A percentile compares a stretch with the other conserved stretches of the same genome.
These are phyloP conservation scores for Trebouxia sp. DNA, from an alignment of 139 green algal species.

Conservation along the genomic window DNA sequence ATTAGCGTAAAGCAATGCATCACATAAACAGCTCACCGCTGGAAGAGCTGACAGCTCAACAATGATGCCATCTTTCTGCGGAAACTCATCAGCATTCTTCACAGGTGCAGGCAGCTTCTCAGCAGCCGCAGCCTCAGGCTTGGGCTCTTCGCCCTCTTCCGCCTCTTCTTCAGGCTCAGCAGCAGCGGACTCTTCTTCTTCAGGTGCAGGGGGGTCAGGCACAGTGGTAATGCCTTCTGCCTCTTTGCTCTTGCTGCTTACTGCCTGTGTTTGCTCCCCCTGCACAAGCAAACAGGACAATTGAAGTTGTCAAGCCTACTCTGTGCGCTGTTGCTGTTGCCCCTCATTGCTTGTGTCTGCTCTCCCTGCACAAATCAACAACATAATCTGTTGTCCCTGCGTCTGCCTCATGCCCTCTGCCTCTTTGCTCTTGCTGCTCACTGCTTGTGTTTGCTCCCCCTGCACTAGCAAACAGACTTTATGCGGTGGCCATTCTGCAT, in stretches of 20 bases:
- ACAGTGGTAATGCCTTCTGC: slow-evolving; percentile 23
- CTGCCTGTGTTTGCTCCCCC: slow-evolving; percentile 29
- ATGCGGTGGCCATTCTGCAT: no score
- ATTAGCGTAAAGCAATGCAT: no score
- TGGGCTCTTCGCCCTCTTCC: neutral
- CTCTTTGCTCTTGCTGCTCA: slow-evolving; percentile 32
- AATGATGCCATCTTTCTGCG: slow-evolving; percentile 28
- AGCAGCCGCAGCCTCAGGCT: slow-evolving; percentile 4
- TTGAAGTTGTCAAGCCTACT: neutral
- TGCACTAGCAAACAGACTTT: no score
- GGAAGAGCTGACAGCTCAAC: slow-evolving; percentile 17
- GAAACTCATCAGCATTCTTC: slow-evolving; percentile 17
- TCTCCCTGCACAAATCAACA: neutral
- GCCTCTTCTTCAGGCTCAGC: slow-evolving; percentile 19
- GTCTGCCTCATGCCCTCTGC: neutral
- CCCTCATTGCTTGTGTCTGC: slow-evolving; percentile 29
- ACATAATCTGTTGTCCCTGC: neutral
- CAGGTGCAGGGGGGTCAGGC: slow-evolving; percentile 21
- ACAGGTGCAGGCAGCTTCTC: slow-evolving; percentile 3
- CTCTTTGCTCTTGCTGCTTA: slow-evolving; percentile 36
- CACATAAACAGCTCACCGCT: neutral
- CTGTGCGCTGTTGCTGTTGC: slow-evolving; percentile 19
- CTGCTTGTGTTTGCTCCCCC: slow-evolving; percentile 28
- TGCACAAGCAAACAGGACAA: neutral
- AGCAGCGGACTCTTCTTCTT: slow-evolving; percentile 22